phyloP scores from a whole-genome alignment of 1,284 basidiomycete genomes.

The Grifola frondosa region DNA sequence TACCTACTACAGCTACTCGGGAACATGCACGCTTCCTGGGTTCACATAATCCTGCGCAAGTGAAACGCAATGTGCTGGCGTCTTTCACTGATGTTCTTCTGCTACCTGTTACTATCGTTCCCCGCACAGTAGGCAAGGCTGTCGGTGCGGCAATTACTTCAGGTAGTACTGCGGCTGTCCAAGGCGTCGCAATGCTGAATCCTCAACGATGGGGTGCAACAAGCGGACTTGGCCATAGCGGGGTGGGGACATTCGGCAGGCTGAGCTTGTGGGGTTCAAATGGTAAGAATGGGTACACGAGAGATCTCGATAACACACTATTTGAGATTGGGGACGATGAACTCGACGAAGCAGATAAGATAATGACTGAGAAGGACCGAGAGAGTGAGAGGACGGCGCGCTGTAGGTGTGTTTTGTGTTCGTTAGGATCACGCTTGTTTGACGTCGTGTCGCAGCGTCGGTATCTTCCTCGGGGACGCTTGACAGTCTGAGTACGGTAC shows the following conservation, averaged over 20 bases:
- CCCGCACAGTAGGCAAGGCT: slow-evolving; percentile 66
- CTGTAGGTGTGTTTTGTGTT: slow-evolving; percentile 10
- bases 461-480: slow-evolving; percentile 20
- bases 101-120: slow-evolving; percentile 94
- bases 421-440: no score
- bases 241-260: slow-evolving; percentile 17
- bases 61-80: slow-evolving; percentile 90
- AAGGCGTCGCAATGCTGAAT: slow-evolving; percentile 85
- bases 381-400: slow-evolving; percentile 23
- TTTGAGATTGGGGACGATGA: slow-evolving; percentile 63
- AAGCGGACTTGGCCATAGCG: slow-evolving; percentile 29
- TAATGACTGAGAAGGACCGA: slow-evolving; percentile 25
- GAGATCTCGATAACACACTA: slow-evolving; percentile 43
- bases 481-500: slow-evolving; percentile 10
- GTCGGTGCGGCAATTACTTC: slow-evolving; percentile 75
- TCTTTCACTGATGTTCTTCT: slow-evolving; percentile 90
- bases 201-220: slow-evolving; percentile 73
- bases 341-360: slow-evolving; percentile 41
- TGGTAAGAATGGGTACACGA: slow-evolving; percentile 37
- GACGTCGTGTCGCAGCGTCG: slow-evolving; percentile 15
- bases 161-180: slow-evolving; percentile 75
- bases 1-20: slow-evolving; percentile 31
- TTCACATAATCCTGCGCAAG: slow-evolving; percentile 86
- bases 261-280: slow-evolving; percentile 17
- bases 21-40: slow-evolving; percentile 70